Percentiles rank a stretch among this genome's conserved stretches.
Conservation (phyloP, 805 yeast genomes). For the Saccharomyces paradoxus region DNA sequence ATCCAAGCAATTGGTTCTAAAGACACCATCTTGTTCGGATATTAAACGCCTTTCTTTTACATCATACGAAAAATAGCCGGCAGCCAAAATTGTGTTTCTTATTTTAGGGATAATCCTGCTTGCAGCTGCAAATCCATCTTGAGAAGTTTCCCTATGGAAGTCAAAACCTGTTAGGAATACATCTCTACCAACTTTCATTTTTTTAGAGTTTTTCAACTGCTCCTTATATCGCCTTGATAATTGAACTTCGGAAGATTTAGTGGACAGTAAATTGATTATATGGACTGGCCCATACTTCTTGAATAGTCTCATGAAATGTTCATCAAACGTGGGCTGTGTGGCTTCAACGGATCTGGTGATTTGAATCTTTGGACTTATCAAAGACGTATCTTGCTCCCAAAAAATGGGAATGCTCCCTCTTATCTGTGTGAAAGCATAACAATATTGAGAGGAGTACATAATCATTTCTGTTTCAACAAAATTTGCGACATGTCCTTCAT, state of each 20-base stretch:
- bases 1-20: constrained; percentile 87
- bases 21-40: constrained; percentile 80
- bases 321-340: constrained; percentile 79
- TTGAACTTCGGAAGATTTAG: constrained; percentile 68
- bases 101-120: constrained; percentile 55
- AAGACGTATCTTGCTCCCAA: constrained; percentile 94
- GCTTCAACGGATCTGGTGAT: constrained; percentile 86
- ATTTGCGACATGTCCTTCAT: constrained; percentile 90
- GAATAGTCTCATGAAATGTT: constrained; percentile 64
- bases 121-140: constrained; percentile 82
- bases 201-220: constrained; percentile 41
- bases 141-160: constrained; percentile 85
- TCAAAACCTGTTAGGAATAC: constrained; percentile 75
- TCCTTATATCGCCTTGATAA: constrained; percentile 57
- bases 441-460: constrained; percentile 42
- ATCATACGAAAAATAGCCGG: constrained; percentile 79
- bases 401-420: constrained; percentile 93
- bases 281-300: constrained; percentile 80
- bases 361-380: constrained; percentile 79
- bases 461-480: constrained; percentile 90
- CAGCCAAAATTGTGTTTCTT: constrained; percentile 56
- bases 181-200: constrained; percentile 21
- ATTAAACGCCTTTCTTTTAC: constrained; percentile 42
- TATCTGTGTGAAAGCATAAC: constrained; percentile 75
- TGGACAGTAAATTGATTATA: constrained; percentile 72